phyloP scores from a whole-genome alignment of 192 early-diverging fungal species.

The Umbelopsis ramanniana region DNA sequence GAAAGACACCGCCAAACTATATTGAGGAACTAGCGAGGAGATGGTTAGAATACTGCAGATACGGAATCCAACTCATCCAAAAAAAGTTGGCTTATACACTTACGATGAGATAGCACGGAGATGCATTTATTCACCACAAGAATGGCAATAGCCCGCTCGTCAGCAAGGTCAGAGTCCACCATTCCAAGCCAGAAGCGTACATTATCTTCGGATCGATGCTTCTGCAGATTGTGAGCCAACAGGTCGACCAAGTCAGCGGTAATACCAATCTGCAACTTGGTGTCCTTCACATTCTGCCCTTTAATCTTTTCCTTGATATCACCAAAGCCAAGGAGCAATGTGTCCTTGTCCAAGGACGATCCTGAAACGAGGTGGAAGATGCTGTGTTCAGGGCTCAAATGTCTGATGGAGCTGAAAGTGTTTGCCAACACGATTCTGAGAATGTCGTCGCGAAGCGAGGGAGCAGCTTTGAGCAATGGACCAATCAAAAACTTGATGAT shows the following conservation, averaged over 20 bases:
- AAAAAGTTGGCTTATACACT: neutral
- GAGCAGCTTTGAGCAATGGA: slow-evolving; percentile 11
- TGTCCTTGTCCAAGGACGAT: slow-evolving; percentile 7
- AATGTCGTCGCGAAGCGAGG: neutral
- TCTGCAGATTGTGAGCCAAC: slow-evolving; percentile 39
- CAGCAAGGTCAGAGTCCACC: slow-evolving; percentile 29
- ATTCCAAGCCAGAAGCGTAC: slow-evolving; percentile 43
- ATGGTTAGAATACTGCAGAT: neutral
- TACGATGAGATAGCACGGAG: neutral
- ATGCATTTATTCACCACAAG: slow-evolving; percentile 45
- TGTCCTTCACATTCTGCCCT: neutral
- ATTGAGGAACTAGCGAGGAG: neutral
- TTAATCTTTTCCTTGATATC: neutral
- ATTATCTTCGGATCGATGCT: slow-evolving; percentile 22
- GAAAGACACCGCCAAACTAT: neutral
- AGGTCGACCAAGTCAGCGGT: slow-evolving; percentile 42
- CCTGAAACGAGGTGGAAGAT: slow-evolving; percentile 15
- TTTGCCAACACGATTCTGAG: slow-evolving; percentile 12
- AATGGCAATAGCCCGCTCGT: slow-evolving; percentile 40
- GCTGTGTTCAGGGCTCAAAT: slow-evolving; percentile 1
- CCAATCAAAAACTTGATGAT: slow-evolving; percentile 30
- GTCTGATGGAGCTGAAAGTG: neutral
- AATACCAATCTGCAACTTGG: neutral
- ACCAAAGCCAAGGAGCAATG: slow-evolving; percentile 1
- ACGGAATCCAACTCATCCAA: neutral